Evolutionary conservation across 2,329 filamentous ascomycete species (phyloP).

Genomic region (Talaromyces rugulosus): DNA sequence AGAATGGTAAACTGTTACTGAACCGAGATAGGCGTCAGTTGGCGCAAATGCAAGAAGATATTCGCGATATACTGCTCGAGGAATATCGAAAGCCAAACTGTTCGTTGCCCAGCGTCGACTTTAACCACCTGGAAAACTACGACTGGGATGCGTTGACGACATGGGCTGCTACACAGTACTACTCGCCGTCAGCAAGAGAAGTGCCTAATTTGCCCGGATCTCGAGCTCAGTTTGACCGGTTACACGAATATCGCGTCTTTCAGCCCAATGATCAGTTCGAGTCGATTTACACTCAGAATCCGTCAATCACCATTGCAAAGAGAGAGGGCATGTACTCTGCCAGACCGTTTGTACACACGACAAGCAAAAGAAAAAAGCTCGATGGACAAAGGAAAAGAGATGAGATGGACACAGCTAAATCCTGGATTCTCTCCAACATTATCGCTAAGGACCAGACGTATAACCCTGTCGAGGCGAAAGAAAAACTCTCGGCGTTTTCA

Average conservation of each 20-base stretch:
- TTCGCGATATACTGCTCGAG: conserved; percentile 43
- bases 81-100: conserved; percentile 38
- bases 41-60: conserved; percentile 42
- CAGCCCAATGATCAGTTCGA: conserved; percentile 23
- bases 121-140: conserved; percentile 39
- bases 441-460: conserved; percentile 42
- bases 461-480: conserved; percentile 30
- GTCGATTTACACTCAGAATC: conserved; percentile 31
- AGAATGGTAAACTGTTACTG: conserved; percentile 34
- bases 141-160: conserved; percentile 45
- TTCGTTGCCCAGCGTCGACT: conserved; percentile 42
- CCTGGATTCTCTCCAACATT: conserved; percentile 47
- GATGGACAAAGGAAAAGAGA: conserved; percentile 17
- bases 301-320: conserved; percentile 27
- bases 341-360: conserved; percentile 14
- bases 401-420: conserved; percentile 37
- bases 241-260: conserved; percentile 39
- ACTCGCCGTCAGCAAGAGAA: conserved; percentile 33
- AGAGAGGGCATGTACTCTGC: conserved; percentile 22
- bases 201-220: conserved; percentile 42
- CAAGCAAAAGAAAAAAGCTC: neutral
- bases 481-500: conserved; percentile 29
- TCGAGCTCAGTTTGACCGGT: conserved; percentile 35
- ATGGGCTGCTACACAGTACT: conserved; percentile 42
- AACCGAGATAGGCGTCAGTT: conserved; percentile 37